Percentiles rank a stretch among this genome's conserved stretches.
These are phyloP conservation scores for Aspergillus cristatus DNA, from an alignment of 495 filamentous ascomycete genomes.

Conservation along the genomic window DNA sequence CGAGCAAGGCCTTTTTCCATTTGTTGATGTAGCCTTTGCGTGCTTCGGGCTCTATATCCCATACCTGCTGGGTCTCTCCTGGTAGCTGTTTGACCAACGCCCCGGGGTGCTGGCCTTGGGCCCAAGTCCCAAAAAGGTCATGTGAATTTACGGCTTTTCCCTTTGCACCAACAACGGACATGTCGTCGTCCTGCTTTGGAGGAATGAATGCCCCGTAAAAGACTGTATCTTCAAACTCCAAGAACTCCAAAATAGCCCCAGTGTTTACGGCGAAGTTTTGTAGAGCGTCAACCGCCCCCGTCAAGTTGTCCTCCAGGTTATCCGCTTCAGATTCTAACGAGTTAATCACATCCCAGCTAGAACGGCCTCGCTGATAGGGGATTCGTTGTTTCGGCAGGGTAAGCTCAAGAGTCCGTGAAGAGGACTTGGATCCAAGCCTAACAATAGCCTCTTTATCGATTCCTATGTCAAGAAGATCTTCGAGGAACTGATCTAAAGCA, in stretches of 20 bases:
- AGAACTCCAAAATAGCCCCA: slow-evolving; percentile 44
- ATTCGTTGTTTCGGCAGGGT: slow-evolving; percentile 36
- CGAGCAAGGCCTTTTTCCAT: slow-evolving; percentile 44
- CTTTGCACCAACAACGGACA: slow-evolving; percentile 33
- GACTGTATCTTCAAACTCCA: slow-evolving; percentile 51
- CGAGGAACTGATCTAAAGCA: slow-evolving; percentile 66
- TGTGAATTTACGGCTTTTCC: slow-evolving; percentile 20
- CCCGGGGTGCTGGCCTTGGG: slow-evolving; percentile 37
- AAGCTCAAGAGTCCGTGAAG: slow-evolving; percentile 36
- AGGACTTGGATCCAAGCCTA: slow-evolving; percentile 59
- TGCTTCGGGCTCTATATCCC: slow-evolving; percentile 37
- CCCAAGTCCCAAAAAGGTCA: slow-evolving; percentile 54
- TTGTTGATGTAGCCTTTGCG: slow-evolving; percentile 22
- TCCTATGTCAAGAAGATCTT: slow-evolving; percentile 56
- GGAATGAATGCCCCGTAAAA: slow-evolving; percentile 50
- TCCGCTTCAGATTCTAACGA: slow-evolving; percentile 19
- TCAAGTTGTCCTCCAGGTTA: slow-evolving; percentile 6
- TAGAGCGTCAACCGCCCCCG: slow-evolving; percentile 16
- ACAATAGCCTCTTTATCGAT: slow-evolving; percentile 48
- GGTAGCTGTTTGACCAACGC: slow-evolving; percentile 23
- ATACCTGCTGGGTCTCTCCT: slow-evolving; percentile 30
- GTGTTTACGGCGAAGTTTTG: slow-evolving; percentile 5
- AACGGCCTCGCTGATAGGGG: slow-evolving; percentile 13
- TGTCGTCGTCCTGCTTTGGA: slow-evolving; percentile 34
- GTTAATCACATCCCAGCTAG: slow-evolving; percentile 33